A percentile compares a stretch with the other conserved stretches of the same genome.
Evolutionary conservation across 495 filamentous ascomycete genomes (phyloP).

Genomic region (Neurospora intermedia): DNA sequence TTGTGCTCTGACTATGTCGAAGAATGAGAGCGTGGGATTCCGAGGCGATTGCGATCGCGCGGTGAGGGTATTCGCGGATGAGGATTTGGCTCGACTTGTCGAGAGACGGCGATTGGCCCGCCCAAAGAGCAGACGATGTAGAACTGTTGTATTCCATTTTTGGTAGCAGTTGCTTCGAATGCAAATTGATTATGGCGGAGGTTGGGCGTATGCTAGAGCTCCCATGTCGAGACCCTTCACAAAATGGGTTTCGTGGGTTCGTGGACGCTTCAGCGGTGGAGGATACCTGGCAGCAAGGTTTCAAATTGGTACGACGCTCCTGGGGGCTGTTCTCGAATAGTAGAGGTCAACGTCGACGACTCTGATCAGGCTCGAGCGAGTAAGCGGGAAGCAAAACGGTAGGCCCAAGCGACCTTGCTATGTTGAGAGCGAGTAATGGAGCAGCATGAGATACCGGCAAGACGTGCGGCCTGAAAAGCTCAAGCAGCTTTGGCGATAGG

Average conservation of each 20-base stretch:
- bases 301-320: background rate
- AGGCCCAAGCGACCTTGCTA: background rate
- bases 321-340: background rate
- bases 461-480: background rate
- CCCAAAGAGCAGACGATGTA: conserved; percentile 18
- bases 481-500: background rate
- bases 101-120: conserved; percentile 25
- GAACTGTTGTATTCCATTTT: conserved; percentile 19
- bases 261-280: background rate
- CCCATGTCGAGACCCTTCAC: background rate
- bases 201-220: background rate
- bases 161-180: background rate
- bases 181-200: background rate
- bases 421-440: background rate
- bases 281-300: background rate
- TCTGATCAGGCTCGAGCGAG: background rate
- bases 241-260: background rate
- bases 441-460: background rate
- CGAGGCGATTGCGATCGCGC: conserved; percentile 76
- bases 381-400: background rate
- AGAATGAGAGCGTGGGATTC: conserved; percentile 72
- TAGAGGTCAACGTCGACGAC: background rate
- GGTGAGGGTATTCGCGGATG: conserved; percentile 67
- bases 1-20: conserved; percentile 53
- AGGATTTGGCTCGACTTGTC: conserved; percentile 46